phyloP scores from a whole-genome alignment of 2,329 filamentous ascomycete genomes.

The Myriosclerotinia curreyana region DNA sequence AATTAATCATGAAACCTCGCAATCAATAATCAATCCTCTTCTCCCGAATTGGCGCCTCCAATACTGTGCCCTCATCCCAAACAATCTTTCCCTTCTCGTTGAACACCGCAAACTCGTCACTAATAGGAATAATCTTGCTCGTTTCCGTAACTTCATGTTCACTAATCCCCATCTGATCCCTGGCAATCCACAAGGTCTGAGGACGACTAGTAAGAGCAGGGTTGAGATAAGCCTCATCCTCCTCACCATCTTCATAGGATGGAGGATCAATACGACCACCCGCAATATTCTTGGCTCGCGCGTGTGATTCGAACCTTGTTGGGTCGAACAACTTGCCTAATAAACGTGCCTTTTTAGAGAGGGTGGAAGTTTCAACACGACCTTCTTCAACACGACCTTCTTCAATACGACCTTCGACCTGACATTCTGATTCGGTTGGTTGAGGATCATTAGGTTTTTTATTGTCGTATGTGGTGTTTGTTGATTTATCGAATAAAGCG shows the following conservation, averaged over 20 bases:
- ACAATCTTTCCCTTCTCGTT: conserved; percentile 65
- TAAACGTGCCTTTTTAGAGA: conserved; percentile 51
- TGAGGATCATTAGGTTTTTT: conserved; percentile 25
- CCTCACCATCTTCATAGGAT: conserved; percentile 57
- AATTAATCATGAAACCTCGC: too few species aligned
- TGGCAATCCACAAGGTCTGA: conserved; percentile 77
- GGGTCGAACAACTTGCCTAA: conserved; percentile 69
- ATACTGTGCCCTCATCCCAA: conserved; percentile 48
- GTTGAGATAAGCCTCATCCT: conserved; percentile 68
- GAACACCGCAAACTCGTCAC: conserved; percentile 69
- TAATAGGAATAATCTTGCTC: conserved; percentile 68
- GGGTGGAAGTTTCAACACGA: not conserved
- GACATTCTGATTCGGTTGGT: conserved; percentile 32
- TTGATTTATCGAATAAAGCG: conserved; percentile 25
- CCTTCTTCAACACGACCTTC: not conserved
- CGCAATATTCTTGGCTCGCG: conserved; percentile 46
- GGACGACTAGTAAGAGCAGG: conserved; percentile 60
- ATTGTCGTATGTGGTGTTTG: conserved; percentile 29
- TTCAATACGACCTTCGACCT: not conserved
- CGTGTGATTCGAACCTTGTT: conserved; percentile 69
- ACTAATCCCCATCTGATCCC: conserved; percentile 70
- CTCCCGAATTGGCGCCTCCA: conserved; percentile 33
- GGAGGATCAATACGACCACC: conserved; percentile 53
- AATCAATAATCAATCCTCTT: conserved; percentile 34
- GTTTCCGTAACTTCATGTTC: conserved; percentile 73